Evolutionary conservation across 2,329 filamentous ascomycete genomes (phyloP), one percentile per base, ranked within the genome.

Genomic region (Pyrenophora graminea): DNA sequence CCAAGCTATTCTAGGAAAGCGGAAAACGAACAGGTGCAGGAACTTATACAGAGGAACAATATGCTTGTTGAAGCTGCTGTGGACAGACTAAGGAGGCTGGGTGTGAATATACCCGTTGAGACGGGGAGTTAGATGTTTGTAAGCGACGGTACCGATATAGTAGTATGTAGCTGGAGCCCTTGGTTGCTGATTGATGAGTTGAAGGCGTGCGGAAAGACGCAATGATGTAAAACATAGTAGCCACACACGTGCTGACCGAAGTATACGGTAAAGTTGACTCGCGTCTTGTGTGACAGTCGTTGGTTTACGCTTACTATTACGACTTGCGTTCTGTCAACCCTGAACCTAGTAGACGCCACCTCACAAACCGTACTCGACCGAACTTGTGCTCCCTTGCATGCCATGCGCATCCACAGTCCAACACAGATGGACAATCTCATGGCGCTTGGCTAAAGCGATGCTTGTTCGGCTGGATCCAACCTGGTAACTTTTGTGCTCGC

Each of bases 11-110:
- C 69, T 10, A 61, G 70, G 18, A 73, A 64, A 41, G 59, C 61
- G 37, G 71, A 73, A 58, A 67, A 68, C 13, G 64, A 71, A 39
- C 62, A 68, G 25, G 65, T 73, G 15, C 63, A 70, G 39, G 62
- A 62, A 45, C 37, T 72, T 52, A 55, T 74, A 37, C 64, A 69
- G 46, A 56, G 66, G 44, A 69, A 71, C 37, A 62, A 60, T 7
- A 66, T 65, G 18, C 58, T 73, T 17, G 64, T 73, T 32, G 69
- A 72, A 38, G 66, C 67, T 19, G 70, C 70, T 36, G 58, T 61
- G 30, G 58, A 63, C 17, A 62, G 65, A 15, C 45, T 74, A 37
- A 58, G 60, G 44, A 66, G 49, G 34, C 37, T 70, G 54, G 69
- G 70, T 13, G 59, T 71, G 4, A 45, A 54, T 9, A 55, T 72